phyloP scores from a whole-genome alignment of 805 yeast genomes.

The Ogataea haglerorum region DNA sequence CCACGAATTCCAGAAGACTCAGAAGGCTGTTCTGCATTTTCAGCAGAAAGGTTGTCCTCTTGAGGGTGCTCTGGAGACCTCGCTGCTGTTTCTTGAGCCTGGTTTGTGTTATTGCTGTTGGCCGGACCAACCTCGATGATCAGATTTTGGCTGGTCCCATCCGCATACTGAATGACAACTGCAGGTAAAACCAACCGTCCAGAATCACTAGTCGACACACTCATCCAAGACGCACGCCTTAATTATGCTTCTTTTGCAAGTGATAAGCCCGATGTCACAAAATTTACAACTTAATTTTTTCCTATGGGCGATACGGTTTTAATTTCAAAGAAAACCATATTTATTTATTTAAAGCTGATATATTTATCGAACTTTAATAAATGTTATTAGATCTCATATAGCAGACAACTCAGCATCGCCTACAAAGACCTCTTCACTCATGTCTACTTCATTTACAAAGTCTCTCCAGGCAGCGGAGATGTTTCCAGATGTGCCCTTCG shows the following conservation, averaged over 20 bases:
- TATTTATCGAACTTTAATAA: too few relatives aligned
- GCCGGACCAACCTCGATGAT: constrained; percentile 32
- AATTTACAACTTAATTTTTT: constrained; percentile 6
- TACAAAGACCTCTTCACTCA: not conserved
- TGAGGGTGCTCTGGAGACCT: constrained; percentile 2
- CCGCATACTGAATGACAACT: constrained; percentile 29
- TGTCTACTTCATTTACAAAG: constrained; percentile 1
- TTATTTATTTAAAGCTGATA: not conserved
- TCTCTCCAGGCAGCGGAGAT: constrained; percentile 33
- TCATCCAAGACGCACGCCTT: constrained; percentile 2
- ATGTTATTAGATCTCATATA: too few relatives aligned
- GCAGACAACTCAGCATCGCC: too few relatives aligned
- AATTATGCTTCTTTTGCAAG: not conserved
- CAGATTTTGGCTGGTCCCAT: constrained; percentile 29
- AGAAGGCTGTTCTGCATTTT: not conserved
- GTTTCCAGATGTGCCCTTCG: constrained; percentile 42
- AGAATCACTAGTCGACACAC: constrained; percentile 9
- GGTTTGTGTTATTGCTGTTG: constrained; percentile 4
- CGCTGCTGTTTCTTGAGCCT: not conserved
- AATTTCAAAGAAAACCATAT: not conserved
- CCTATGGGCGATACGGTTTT: constrained; percentile 1
- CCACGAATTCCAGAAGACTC: constrained; percentile 28
- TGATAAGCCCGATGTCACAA: constrained; percentile 4
- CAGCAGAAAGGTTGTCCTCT: not conserved
- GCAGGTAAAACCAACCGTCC: constrained; percentile 32